A percentile compares a stretch with the other conserved stretches of the same genome.
Evolutionary conservation across 495 filamentous ascomycete species (phyloP).

Genomic region (Apiosordaria backusii): DNA sequence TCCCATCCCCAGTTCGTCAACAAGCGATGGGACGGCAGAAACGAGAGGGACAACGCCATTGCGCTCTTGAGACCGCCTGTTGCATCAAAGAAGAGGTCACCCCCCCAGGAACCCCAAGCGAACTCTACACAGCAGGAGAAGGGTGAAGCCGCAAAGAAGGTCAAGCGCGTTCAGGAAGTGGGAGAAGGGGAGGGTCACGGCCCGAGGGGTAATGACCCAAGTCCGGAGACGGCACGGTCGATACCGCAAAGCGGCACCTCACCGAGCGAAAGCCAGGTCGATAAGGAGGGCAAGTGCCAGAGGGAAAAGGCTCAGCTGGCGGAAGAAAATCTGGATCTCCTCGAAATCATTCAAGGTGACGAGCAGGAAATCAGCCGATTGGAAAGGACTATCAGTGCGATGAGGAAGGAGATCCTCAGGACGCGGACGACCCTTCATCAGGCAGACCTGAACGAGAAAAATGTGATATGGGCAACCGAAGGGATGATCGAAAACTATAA

Average conservation of each 20-base stretch:
- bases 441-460: not conserved
- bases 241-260: not conserved
- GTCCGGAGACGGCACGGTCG: not conserved
- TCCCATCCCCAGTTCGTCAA: not conserved
- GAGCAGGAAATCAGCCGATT: not conserved
- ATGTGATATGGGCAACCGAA: not conserved
- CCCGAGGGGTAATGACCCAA: not conserved
- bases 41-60: not conserved
- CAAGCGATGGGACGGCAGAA: not conserved
- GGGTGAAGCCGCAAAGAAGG: no score
- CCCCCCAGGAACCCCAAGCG: not conserved
- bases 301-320: not conserved
- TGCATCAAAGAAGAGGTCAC: not conserved
- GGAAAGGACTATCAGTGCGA: not conserved
- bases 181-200: not conserved
- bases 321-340: not conserved
- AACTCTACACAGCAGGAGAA: no score
- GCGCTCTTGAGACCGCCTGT: not conserved
- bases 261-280: not conserved
- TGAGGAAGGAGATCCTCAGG: not conserved
- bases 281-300: not conserved
- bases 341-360: not conserved
- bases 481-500: not conserved
- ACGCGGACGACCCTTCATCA: not conserved
- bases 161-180: not conserved